These are phyloP conservation scores for Perilla frutescens DNA, from an alignment of 257 asterid genomes.

Conservation along the genomic window DNA sequence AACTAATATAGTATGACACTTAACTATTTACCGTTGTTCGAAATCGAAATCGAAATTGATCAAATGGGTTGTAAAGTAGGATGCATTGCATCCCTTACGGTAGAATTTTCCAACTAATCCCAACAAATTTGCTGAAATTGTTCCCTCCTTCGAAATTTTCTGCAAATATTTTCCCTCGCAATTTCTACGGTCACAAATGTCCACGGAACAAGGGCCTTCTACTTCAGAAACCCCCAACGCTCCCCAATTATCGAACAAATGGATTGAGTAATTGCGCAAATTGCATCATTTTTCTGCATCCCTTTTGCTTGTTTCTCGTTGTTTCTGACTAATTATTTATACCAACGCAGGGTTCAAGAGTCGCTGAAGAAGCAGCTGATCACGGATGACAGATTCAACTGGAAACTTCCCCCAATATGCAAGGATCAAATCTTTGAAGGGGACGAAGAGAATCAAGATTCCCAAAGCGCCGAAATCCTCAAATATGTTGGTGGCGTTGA, in stretches of 20 bases:
- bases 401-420: conserved; percentile 53
- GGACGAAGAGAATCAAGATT: conserved; percentile 33
- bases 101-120: too few species aligned
- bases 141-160: neutral
- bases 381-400: conserved; percentile 56
- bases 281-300: neutral
- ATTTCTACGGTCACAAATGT: neutral
- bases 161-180: conserved; percentile 5
- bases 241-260: conserved; percentile 35
- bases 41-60: too few species aligned
- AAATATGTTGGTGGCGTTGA: conserved; percentile 85
- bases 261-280: conserved; percentile 46
- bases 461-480: conserved; percentile 40
- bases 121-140: neutral
- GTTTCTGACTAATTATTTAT: neutral
- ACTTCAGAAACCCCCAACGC: conserved; percentile 21
- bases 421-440: conserved; percentile 18
- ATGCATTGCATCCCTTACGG: too few species aligned
- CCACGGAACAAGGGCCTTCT: conserved; percentile 35
- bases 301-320: neutral
- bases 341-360: conserved; percentile 60
- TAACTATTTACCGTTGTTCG: too few species aligned
- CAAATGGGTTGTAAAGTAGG: too few species aligned
- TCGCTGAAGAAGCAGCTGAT: conserved; percentile 61
- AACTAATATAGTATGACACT: too few species aligned